Evolutionary conservation across 2,329 filamentous ascomycete species (phyloP), one percentile per base, ranked within the genome.

Genomic region (Fusarium sp.): DNA sequence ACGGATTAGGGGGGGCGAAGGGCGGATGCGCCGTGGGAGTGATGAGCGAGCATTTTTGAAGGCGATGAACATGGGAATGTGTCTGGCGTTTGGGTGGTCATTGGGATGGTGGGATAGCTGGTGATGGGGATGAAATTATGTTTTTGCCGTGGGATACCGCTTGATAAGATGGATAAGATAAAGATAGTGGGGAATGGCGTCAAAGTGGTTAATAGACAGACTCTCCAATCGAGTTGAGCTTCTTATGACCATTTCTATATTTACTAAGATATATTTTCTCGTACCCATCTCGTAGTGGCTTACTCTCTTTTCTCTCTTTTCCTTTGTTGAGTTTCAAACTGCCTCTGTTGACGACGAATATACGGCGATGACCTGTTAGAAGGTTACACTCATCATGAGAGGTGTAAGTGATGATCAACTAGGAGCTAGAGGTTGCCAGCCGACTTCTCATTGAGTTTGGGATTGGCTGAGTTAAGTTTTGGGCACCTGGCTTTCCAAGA

Each of bases 101-200:
- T 45, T 12, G 11, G 2, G 31, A 35, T 26, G 17, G 51, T 70
- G 51, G 45, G 35, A 49, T 56, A 6, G 14, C 10, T 52, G 11
- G 17, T 26, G n/a, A 51, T 36, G 49, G 26, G 45, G 39, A 38
- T 38, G 71, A 77, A 77, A 73, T 76, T 71, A 49, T 58, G 39
- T 33, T 77, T 76, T 63, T 77, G 75, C 75, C 75, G 35, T 14
- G 1, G 14, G 33, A 59, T 26, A 76, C 75, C 75, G 75, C 75
- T 65, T 22, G 69, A 72, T 72, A 56, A 72, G 70, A 69, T 69
- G 44, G 65, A 69, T 69, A 64, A 69, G 66, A 69, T 69, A 69
- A 70, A 65, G 51, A 35, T 42, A 20, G 24, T 39, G n/a, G 36
- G 17, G 20, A 18, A 6, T 22, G 17, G 22, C 5, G 8, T 22